These are phyloP conservation scores for Pholiota molesta DNA, from an alignment of 768 basidiomycete species.

Conservation along the genomic window DNA sequence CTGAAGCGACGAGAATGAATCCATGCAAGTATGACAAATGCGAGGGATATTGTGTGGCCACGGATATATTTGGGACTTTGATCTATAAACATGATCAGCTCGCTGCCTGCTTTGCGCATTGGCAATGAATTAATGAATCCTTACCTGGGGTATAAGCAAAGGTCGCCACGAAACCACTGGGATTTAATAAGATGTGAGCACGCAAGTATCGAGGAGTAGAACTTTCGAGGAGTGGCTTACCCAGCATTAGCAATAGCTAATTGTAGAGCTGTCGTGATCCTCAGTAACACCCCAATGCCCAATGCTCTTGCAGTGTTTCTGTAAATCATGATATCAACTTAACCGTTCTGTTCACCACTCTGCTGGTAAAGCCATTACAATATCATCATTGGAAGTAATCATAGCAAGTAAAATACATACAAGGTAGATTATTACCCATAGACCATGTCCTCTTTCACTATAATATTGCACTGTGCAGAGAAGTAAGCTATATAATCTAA, in stretches of 20 bases:
- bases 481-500: too few relatives aligned
- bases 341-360: too few relatives aligned
- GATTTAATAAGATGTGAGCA: background rate
- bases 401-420: too few relatives aligned
- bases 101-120: background rate
- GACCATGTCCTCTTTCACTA: too few relatives aligned
- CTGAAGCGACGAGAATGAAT: conserved; percentile 50
- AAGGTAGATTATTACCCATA: too few relatives aligned
- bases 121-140: conserved; percentile 5
- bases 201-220: background rate
- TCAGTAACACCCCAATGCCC: too few relatives aligned
- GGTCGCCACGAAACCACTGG: conserved; percentile 64
- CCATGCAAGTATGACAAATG: conserved; percentile 56
- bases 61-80: conserved; percentile 60
- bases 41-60: conserved; percentile 65
- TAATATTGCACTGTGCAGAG: too few relatives aligned
- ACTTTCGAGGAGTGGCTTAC: conserved; percentile 29
- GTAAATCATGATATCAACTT: too few relatives aligned
- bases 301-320: too few relatives aligned
- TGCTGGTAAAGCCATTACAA: too few relatives aligned
- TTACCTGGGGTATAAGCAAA: conserved; percentile 60
- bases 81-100: conserved; percentile 32
- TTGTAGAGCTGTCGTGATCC: conserved; percentile 55
- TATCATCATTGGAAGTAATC: too few relatives aligned
- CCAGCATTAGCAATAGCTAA: conserved; percentile 57